Base-by-base conservation (phyloP, 139 green algal genomes). In the Mesostigma viride region DNA sequence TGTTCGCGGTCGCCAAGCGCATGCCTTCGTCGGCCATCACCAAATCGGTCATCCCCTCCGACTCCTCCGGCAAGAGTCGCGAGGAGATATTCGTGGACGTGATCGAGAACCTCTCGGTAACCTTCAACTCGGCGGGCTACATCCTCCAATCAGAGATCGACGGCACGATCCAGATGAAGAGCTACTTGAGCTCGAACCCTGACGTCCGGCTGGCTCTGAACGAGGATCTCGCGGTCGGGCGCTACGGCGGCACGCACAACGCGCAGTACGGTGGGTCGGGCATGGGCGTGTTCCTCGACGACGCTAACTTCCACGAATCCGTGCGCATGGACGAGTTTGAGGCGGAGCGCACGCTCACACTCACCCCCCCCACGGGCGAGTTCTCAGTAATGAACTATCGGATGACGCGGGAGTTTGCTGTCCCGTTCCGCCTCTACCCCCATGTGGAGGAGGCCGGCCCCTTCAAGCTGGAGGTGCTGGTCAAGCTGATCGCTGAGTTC, bases 61-160 rank as follows among this genome's bases (percentile, higher is more conserved):
- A 78, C 17, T 34, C 57, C 34, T 26, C 31, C n/a, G 56, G 59
- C 6, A 40, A 30, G 22, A 75, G 57, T 33, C 64, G 80, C 0
- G 88, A 96, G 45, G 93, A 98, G 80, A 96, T 99, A 44, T 99
- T 96, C 75, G 90, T 99, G 31, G 93, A 99, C 70, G 85, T 99
- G 33, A 88, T 99, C 31, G 93, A 99, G 83, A 88, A 89, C 20
- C 68, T 99, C 40, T 89, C 75, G 3, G 86, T 86, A 64, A 94
- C 88, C 33, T 97, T 98, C 79, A 92, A 89, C 46, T 72, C 88
- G 20, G 74, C 74, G 36, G 92, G 92, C 22, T 85, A 88, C 68
- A 70, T 92, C 32, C 78, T 89, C 48, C 81, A 77, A 4, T 85
- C 80, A 4, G 90, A 95, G 66, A 89, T 97, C 20, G 81, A 92